A percentile compares a stretch with the other conserved stretches of the same genome.
phyloP scores from a whole-genome alignment of 106 monocot species.

The Platanthera zijinensis region DNA sequence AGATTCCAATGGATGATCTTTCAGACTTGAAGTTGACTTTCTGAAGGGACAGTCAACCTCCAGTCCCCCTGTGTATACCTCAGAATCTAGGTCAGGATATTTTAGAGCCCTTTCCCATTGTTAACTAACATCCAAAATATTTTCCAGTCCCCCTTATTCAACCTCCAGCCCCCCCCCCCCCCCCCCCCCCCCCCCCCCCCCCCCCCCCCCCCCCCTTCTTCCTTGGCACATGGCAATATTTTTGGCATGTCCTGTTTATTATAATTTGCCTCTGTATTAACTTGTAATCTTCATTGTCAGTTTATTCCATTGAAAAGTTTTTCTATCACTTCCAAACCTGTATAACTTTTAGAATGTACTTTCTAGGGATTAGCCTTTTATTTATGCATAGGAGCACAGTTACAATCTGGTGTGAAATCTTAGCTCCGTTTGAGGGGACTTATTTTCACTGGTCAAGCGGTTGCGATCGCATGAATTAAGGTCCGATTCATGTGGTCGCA shows the following conservation, averaged over 20 bases:
- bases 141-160: background rate
- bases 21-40: conserved; percentile 73
- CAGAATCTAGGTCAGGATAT: background rate
- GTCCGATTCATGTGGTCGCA: too few species aligned
- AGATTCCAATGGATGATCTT: conserved; percentile 94
- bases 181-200: too few species aligned
- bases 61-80: background rate
- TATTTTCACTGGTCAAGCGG: too few species aligned
- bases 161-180: too few species aligned
- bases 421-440: too few species aligned
- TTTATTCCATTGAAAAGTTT: conserved; percentile 2
- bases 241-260: background rate
- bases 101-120: background rate
- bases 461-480: too few species aligned
- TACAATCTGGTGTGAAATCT: too few species aligned
- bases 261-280: background rate
- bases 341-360: too few species aligned
- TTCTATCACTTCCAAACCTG: background rate
- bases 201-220: background rate
- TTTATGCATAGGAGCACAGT: too few species aligned
- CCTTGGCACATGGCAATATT: background rate
- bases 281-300: background rate
- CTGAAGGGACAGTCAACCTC: conserved; percentile 13
- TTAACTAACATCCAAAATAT: background rate
- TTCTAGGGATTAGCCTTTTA: too few species aligned